Percentiles rank a stretch among this genome's conserved stretches.
Conservation (phyloP, 2,329 filamentous ascomycete species). For the Penicillium sp. region DNA sequence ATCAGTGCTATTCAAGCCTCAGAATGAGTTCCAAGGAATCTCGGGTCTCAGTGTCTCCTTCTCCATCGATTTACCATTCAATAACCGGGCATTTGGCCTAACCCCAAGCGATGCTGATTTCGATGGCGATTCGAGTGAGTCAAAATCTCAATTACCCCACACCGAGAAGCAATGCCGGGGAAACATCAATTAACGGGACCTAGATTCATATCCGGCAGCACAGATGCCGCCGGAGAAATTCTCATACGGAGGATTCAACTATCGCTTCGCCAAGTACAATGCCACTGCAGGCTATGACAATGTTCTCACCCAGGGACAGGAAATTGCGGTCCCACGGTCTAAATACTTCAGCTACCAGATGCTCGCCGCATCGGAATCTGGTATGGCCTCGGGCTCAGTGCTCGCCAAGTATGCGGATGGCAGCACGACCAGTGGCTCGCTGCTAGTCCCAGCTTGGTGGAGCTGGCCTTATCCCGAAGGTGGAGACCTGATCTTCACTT, state of each 20-base stretch:
- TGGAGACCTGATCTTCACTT: slow-evolving; percentile 42
- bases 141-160: not conserved
- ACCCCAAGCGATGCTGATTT: slow-evolving; percentile 36
- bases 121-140: slow-evolving; percentile 31
- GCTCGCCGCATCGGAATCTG: slow-evolving; percentile 42
- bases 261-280: slow-evolving; percentile 39
- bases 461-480: slow-evolving; percentile 44
- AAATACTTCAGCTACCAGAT: slow-evolving; percentile 41
- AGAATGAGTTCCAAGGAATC: slow-evolving; percentile 15
- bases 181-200: not conserved
- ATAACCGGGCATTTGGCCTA: slow-evolving; percentile 40
- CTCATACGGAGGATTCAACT: slow-evolving; percentile 39
- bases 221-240: slow-evolving; percentile 36
- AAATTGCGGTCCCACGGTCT: slow-evolving; percentile 29
- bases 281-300: slow-evolving; percentile 37
- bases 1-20: slow-evolving; percentile 20
- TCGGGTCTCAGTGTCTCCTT: slow-evolving; percentile 11
- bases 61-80: slow-evolving; percentile 21
- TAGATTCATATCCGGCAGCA: slow-evolving; percentile 38
- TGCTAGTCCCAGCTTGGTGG: slow-evolving; percentile 41
- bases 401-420: slow-evolving; percentile 41
- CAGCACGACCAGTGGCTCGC: slow-evolving; percentile 30
- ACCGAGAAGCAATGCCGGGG: not conserved
- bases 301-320: slow-evolving; percentile 38
- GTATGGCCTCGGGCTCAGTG: slow-evolving; percentile 38